phyloP scores from a whole-genome alignment of 2,329 filamentous ascomycete genomes.

The Periconia sp. region DNA sequence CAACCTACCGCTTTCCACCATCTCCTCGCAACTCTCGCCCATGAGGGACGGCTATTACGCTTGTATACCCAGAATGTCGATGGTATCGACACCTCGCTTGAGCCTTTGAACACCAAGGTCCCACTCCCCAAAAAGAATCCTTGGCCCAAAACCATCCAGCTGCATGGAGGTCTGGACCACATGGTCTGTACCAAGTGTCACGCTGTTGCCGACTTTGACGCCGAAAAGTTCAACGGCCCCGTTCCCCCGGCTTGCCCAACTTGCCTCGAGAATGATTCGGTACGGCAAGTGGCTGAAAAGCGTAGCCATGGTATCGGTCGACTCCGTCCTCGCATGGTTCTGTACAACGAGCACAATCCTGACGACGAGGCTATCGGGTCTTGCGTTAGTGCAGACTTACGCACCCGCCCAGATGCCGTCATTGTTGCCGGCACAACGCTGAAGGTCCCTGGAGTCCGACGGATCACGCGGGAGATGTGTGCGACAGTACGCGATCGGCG shows the following conservation, averaged over 20 bases:
- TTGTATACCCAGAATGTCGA: constrained; percentile 98
- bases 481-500: constrained; percentile 80
- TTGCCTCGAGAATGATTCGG: constrained; percentile 76
- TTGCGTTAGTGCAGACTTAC: constrained; percentile 84
- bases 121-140: constrained; percentile 84
- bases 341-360: constrained; percentile 97
- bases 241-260: constrained; percentile 78
- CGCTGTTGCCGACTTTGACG: constrained; percentile 75
- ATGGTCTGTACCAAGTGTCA: constrained; percentile 97
- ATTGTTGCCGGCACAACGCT: constrained; percentile 95
- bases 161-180: constrained; percentile 91
- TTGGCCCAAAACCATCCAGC: constrained; percentile 91
- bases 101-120: constrained; percentile 78
- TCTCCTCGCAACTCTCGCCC: constrained; percentile 85
- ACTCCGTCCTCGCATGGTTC: constrained; percentile 87
- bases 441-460: constrained; percentile 90
- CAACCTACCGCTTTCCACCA: constrained; percentile 90
- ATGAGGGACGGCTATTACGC: constrained; percentile 84
- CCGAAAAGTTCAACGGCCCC: constrained; percentile 81
- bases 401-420: constrained; percentile 84
- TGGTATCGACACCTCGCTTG: constrained; percentile 84
- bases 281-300: constrained; percentile 81
- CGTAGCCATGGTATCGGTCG: constrained; percentile 92
- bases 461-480: constrained; percentile 91
- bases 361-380: constrained; percentile 96